Base-by-base conservation (phyloP, 306 rosid genomes). In the Sicyos baderoa region DNA sequence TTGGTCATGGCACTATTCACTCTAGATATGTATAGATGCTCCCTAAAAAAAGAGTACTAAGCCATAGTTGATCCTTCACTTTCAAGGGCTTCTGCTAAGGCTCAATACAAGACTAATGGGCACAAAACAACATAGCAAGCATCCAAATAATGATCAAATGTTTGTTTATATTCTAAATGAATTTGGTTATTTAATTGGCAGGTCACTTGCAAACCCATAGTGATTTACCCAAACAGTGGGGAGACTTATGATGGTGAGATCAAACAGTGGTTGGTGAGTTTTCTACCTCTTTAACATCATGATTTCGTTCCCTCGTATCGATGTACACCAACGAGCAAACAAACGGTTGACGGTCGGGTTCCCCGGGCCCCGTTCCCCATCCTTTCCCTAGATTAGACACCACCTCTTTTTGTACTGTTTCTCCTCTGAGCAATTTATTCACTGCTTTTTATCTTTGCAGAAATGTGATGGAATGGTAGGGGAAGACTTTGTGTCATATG, bases 201-300 rank as follows among this genome's bases (percentile, higher is more conserved):
- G 98, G 86, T 66, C 40, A 86, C 98, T 52, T 76, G 69, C 55
- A 92, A 89, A 74, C 88, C 96, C 22, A 52, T 89, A 55, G 73
- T 89, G 49, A 78, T 86, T 72, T 92, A 92, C 82, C 98, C 95
- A 59, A 92, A 89, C 85, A 89, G 96, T 15, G 98, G 96, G 60
- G 96, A 92, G 77, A 86, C 89, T 73, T 91, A 89, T 23, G 80
- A 78, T 75, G 83, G 86, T 73, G 83, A 49, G 79, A 60, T 54
- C 73, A 86, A 82, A 76, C 76, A 78, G 54, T 92, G 97, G 97
- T 76, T 66, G 86, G 95, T 91, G 77, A 87, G 90, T 84, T 16
- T 76, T 67, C 16, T 76, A 57, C 44, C 25, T 2, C 25, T n/a
- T 9, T 4, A 61, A 35, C 7, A 7, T 60, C 67, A 29, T 2